Evolutionary conservation across 2,329 filamentous ascomycete genomes (phyloP).

Genomic region (Diplodia sapinea): DNA sequence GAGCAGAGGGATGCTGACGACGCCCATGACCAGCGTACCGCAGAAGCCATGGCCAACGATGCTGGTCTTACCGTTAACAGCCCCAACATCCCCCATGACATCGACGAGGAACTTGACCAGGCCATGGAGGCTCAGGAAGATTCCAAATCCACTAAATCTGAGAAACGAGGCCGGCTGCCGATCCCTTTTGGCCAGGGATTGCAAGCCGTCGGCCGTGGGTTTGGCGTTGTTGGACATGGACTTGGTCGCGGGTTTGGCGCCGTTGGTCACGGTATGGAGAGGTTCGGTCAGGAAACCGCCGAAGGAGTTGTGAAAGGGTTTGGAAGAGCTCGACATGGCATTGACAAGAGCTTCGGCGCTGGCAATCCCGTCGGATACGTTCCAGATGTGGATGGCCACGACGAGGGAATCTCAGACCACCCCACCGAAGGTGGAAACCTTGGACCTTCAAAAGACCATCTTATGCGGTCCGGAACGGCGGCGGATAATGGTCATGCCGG

Average conservation of each 20-base stretch:
- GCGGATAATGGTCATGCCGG: neutral
- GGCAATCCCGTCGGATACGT: slow-evolving; percentile 14
- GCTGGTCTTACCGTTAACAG: slow-evolving; percentile 15
- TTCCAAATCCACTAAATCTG: neutral
- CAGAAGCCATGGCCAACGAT: slow-evolving; percentile 14
- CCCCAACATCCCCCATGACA: slow-evolving; percentile 21
- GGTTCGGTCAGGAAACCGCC: slow-evolving; percentile 20
- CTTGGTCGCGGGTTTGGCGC: slow-evolving; percentile 26
- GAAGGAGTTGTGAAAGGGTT: slow-evolving; percentile 13
- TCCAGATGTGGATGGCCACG: slow-evolving; percentile 13
- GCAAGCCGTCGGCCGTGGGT: slow-evolving; percentile 14
- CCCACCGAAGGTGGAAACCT: neutral
- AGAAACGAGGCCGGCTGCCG: slow-evolving; percentile 42
- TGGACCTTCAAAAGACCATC: slow-evolving; percentile 11
- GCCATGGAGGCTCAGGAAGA: slow-evolving; percentile 10
- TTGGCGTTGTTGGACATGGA: slow-evolving; percentile 14
- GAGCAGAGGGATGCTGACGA: neutral
- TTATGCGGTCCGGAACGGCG: slow-evolving; percentile 1
- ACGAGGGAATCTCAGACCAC: neutral
- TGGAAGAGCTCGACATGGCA: neutral
- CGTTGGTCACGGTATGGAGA: slow-evolving; percentile 26
- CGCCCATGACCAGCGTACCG: neutral
- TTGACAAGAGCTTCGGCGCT: slow-evolving; percentile 14
- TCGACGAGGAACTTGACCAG: slow-evolving; percentile 27
- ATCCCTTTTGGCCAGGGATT: slow-evolving; percentile 44